A percentile compares a stretch with the other conserved stretches of the same genome.
Evolutionary conservation across 352 stramenopile genomes (phyloP).

Genomic region (Blastocystis sp.): DNA sequence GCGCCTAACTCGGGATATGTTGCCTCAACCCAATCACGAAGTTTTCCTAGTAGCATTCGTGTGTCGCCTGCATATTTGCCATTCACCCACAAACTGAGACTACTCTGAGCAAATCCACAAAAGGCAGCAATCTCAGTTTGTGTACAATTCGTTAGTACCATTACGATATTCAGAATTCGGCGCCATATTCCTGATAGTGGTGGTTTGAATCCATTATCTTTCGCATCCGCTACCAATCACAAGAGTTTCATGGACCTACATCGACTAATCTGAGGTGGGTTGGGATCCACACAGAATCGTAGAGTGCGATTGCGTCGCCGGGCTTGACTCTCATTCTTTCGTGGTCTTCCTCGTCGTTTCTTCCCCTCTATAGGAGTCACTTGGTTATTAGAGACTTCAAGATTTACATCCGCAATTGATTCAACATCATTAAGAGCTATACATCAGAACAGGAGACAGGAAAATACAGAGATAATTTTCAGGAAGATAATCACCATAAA

Average conservation of each 20-base stretch:
- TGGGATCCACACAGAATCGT: slow-evolving; percentile 42
- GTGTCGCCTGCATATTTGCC: slow-evolving; percentile 66
- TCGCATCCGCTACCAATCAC: slow-evolving; percentile 6
- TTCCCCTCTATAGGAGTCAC: neutral
- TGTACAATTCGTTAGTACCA: slow-evolving; percentile 38
- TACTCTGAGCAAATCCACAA: slow-evolving; percentile 62
- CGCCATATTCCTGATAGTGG: slow-evolving; percentile 54
- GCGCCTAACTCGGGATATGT: slow-evolving; percentile 47
- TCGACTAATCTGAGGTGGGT: neutral
- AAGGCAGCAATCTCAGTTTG: slow-evolving; percentile 56
- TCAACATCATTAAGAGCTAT: slow-evolving; percentile 13
- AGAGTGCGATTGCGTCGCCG: neutral
- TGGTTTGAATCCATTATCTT: slow-evolving; percentile 28
- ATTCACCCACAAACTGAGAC: slow-evolving; percentile 65
- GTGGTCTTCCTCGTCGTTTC: slow-evolving; percentile 24
- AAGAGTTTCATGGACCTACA: neutral
- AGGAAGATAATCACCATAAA: slow-evolving; percentile 62
- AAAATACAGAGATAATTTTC: slow-evolving; percentile 61
- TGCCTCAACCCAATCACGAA: slow-evolving; percentile 49
- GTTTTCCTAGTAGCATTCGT: slow-evolving; percentile 26
- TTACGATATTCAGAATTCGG: slow-evolving; percentile 55
- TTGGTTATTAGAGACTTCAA: neutral
- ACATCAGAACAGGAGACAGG: neutral
- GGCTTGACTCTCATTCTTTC: neutral
- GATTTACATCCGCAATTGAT: neutral